Base-by-base conservation (phyloP, 1,284 basidiomycete species). In the Trametes polyzona region DNA sequence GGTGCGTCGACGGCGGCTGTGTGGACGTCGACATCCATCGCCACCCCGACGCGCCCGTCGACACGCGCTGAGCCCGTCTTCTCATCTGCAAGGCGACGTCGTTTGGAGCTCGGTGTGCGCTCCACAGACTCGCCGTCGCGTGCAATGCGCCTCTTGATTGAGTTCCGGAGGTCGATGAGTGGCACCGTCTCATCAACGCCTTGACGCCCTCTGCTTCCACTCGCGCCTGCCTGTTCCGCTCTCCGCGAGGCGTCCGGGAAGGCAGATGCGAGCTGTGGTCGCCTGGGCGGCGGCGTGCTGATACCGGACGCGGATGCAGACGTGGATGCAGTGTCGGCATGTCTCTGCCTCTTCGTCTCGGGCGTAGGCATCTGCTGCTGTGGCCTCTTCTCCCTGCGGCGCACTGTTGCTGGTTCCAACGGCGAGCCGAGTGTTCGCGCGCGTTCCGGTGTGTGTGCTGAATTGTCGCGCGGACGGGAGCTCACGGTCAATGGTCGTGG, bases 301-400 rank as follows among this genome's bases (percentile, higher is more conserved):
- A 21, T n/a, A n/a, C n/a, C n/a, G 17, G 39, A 7, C 6, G 19
- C 7, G 32, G 33, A 4, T 10, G 29, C 26, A 7, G 26, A 21
- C 24, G 39, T 2, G 14, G 37, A 9, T 8, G 44, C 30, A n/a
- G 19, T 40, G 39, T 42, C 37, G 16, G 19, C 14, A 41, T 41
- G 35, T 19, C 21, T 37, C 40, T 52, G 41, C 27, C 43, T 40
- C 6, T 30, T 43, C 7, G 57, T 63, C 11, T 47, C 48, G 2
- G 58, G 61, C 10, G 58, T 59, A 1, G 55, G 55, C 19, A 60
- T 50, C 11, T 50, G n/a, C n/a, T n/a, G n/a, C n/a, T n/a, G 46
- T 11, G 39, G 42, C 30, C 37, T 39, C 49, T 62, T 56, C 27
- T 42, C 49, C 21, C 53, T 58, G 24, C 40, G 41, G n/a, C 41